These are phyloP conservation scores for Volvox reticuliferus DNA, from an alignment of 139 green algal genomes.

Conservation along the genomic window DNA sequence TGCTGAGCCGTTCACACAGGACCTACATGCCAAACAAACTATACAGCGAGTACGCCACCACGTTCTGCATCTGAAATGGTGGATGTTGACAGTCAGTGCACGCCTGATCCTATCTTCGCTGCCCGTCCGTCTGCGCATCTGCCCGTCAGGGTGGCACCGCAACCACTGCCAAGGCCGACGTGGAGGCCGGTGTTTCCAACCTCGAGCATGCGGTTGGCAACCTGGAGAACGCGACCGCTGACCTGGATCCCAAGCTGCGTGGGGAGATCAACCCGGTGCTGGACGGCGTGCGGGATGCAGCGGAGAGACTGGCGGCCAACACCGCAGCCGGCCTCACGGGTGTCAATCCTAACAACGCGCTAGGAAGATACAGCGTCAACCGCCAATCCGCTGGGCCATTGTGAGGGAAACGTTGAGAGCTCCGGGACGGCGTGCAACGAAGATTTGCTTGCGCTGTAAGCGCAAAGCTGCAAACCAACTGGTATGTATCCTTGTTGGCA, in stretches of 20 bases:
- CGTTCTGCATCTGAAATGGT: no score
- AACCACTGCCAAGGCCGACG: slow-evolving; percentile 10
- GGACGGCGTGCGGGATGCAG: slow-evolving; percentile 10
- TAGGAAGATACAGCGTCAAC: not conserved
- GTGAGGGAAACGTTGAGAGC: not conserved
- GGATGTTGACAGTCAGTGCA: no score
- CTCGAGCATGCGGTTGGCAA: not conserved
- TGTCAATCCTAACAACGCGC: not conserved
- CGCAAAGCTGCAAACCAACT: no score
- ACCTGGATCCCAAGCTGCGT: slow-evolving; percentile 11
- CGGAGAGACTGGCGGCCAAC: slow-evolving; percentile 17
- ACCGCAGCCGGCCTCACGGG: slow-evolving; percentile 2
- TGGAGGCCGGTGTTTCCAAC: not conserved
- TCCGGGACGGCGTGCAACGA: no score
- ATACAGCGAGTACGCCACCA: no score
- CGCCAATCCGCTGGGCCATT: not conserved
- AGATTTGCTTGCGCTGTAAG: no score
- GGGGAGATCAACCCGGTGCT: slow-evolving; percentile 13
- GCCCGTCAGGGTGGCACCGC: no score
- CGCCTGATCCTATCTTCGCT: no score
- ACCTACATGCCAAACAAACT: no score
- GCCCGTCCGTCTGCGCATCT: no score
- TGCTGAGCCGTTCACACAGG: no score
- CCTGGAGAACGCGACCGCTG: not conserved
- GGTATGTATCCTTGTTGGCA: no score